Evolutionary conservation across 2,329 filamentous ascomycete genomes (phyloP), one percentile per base, ranked within the genome.

Genomic region (Helotiales sp.): DNA sequence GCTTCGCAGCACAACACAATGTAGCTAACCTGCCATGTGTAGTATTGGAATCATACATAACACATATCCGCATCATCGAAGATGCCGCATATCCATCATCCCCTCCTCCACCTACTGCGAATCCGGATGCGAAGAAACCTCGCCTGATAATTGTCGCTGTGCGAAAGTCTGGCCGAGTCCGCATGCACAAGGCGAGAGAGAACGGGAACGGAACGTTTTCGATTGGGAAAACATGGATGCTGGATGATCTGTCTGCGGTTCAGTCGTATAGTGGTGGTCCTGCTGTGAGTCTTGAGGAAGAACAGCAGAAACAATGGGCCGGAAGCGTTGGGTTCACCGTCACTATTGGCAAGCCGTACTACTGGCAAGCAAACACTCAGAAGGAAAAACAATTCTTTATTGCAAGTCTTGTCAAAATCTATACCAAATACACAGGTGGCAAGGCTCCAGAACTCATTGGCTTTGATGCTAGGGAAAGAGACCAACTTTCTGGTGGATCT

Each of bases 331-430:
- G 95, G 15, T 98, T 99, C 70, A 79, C 89, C 25, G 91, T 98
- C 51, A 95, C 88, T 1, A 83, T 99, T 27, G 88, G 89, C 25
- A 99, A 99, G 73, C 90, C 92, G 0, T 99, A 99, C 75, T 99
- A 95, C 73, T 99, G 95, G 95, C 86, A 96, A 73, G 92, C 95
- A 31, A 87, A 91, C 63, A 95, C 91, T 0, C 83, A 90, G 53
- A 97, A 97, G 77, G 95, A 99, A 76, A 98, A 97, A 79, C 93
- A 96, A 71, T 98, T 98, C 76, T 99, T 99, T 74, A 95, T 99
- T 69, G 92, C 90, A 31, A 97, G 93, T 73, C 76, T 98, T 66
- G 86, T 98, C 70, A 99, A 98, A 75, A 97, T 99, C 64, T 99
- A 90, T 73, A 87, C 87, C 67, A 99, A 98, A 75, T 99, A 98